These are phyloP conservation scores for Schoenoplectus tabernaemontani DNA, from an alignment of 202 grass and related monocot genomes.

Conservation along the genomic window DNA sequence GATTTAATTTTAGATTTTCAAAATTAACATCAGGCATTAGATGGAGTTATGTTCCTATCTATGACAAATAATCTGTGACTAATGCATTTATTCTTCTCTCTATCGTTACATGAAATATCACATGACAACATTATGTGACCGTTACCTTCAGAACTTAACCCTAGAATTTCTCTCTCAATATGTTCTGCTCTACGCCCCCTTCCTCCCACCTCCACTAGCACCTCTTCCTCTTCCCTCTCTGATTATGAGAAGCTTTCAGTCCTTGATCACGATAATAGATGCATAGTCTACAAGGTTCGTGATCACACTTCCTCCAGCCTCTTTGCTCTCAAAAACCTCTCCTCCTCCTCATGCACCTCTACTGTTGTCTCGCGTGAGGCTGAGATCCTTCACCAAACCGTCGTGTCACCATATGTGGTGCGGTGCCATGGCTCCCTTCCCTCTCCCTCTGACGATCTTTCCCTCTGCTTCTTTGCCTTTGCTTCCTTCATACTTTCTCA, in stretches of 20 bases:
- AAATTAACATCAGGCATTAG: no score
- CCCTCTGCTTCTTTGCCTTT: no score
- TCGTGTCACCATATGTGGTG: constrained; percentile 34
- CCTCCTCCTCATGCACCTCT: constrained; percentile 22
- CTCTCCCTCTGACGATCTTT: constrained; percentile 24
- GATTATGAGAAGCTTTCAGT: constrained; percentile 65
- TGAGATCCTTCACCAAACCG: constrained; percentile 67
- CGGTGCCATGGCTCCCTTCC: constrained; percentile 33
- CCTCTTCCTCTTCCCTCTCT: constrained; percentile 28
- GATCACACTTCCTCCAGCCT: constrained; percentile 36
- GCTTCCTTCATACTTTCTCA: no score
- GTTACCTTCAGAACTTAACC: constrained; percentile 55
- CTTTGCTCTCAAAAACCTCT: constrained; percentile 78
- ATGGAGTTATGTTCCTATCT: no score
- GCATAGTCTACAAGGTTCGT: constrained; percentile 73
- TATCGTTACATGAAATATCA: no score
- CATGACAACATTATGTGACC: constrained; percentile 61
- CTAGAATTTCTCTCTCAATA: constrained; percentile 42
- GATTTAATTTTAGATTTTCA: no score
- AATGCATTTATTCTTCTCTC: no score
- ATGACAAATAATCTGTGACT: no score
- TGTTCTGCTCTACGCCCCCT: constrained; percentile 12
- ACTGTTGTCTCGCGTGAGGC: constrained; percentile 34
- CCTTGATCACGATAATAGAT: constrained; percentile 77
- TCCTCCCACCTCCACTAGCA: constrained; percentile 10